Base-by-base conservation (phyloP, 2,329 filamentous ascomycete genomes). In the Rugonectria rugulosa region DNA sequence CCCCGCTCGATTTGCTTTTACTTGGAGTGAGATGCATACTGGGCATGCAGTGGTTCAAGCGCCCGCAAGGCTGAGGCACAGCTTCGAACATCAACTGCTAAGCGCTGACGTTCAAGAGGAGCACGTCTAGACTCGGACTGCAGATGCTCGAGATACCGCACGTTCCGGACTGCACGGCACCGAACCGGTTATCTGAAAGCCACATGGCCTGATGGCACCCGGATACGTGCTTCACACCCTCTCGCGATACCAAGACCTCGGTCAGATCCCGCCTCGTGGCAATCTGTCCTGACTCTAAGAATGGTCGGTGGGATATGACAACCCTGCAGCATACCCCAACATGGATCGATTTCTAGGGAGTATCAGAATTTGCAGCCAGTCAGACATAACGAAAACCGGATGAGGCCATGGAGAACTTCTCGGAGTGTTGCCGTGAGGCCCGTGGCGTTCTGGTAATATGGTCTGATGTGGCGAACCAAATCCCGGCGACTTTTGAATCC, bases 151-250 rank as follows among this genome's bases (percentile, higher is more conserved):
- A 40, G 36, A 49, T 49, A 26, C 37, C 37, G 37, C 37, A 21
- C 20, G 6, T 14, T 40, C 37, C 21, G 19, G 20, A 7, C 37
- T 23, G 14, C 7, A 14, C 37, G 23, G 21, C 36, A 29, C 36
- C 26, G 24, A 26, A 20, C 27, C 19, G 17, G 26, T 11, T n/a
- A 40, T 40, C 37, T 40, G 37, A 23, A 40, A 49, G 42, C 27
- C 36, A 49, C 46, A 49, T 49, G 46, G 46, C 27, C 46, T 49
- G 36, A 49, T 34, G 36, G 17, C 23, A 19, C 10, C 10, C 36
- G 26, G 32, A 17, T 8, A 34, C 27, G 11, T 11, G 41, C 57
- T 50, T 38, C 45, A 54, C 56, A 46, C 48, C 59, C 54, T 46
- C 26, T 31, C 2, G 19, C 26, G 15, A 29, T 37, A 15, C 51